Conservation (phyloP, 73 alveolate species). For the Durusdinium trenchii region DNA sequence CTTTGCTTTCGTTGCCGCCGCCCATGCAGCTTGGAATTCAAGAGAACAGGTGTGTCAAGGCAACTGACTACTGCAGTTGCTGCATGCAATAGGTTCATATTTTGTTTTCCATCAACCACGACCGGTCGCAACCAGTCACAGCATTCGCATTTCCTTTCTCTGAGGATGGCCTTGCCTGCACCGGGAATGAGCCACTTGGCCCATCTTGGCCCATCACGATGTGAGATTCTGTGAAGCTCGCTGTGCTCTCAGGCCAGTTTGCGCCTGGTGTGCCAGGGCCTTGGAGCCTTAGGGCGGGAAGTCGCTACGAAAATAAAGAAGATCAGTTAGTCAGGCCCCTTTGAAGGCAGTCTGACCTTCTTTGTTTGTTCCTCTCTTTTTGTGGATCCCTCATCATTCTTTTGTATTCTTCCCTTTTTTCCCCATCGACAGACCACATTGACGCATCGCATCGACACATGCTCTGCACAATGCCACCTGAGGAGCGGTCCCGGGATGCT, state of each 20-base stretch:
- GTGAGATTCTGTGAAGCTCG: no score
- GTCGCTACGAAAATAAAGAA: no score
- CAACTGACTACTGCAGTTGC: neutral
- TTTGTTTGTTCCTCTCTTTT: neutral
- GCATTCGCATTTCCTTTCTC: neutral
- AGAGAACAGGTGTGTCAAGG: neutral
- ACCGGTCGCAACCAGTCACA: no score
- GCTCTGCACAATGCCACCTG: no score
- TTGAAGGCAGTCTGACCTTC: neutral
- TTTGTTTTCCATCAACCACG: neutral
- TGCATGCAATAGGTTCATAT: neutral
- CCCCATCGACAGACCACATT: no score
- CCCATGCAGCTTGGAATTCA: slow-evolving; percentile 2
- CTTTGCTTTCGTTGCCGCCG: slow-evolving; percentile 49
- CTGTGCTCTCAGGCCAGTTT: no score
- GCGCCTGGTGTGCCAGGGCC: no score
- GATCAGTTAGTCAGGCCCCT: no score
- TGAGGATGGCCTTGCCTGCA: slow-evolving; percentile 44
- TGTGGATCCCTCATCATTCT: neutral
- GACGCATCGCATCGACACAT: no score
- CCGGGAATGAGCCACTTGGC: slow-evolving; percentile 12
- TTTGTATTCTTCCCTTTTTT: neutral
- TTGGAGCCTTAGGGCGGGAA: no score
- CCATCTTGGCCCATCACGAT: no score
- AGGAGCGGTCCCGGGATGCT: no score